These are phyloP conservation scores for Kazachstania taianensis DNA, from an alignment of 805 yeast genomes.

Conservation along the genomic window DNA sequence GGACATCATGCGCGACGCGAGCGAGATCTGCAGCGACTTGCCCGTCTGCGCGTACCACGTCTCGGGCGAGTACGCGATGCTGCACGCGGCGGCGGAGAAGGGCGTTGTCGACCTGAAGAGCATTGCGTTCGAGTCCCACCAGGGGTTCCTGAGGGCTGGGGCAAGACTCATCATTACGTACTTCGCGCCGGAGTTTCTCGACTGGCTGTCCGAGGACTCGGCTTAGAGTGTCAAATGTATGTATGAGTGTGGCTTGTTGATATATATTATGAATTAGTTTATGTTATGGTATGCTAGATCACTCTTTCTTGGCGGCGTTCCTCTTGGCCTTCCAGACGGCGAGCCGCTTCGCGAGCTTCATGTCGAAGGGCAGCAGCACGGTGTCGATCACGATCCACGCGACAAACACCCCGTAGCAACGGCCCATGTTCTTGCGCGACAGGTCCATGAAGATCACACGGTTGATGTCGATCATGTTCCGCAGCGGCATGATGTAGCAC, in stretches of 20 bases:
- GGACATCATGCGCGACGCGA: constrained; percentile 83
- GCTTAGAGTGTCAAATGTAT: neutral
- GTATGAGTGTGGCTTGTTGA: neutral
- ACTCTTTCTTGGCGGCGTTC: neutral
- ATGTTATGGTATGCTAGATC: neutral
- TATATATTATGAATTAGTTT: neutral
- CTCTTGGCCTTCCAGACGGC: constrained; percentile 12
- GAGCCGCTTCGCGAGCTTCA: constrained; percentile 36
- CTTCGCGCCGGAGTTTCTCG: constrained; percentile 91
- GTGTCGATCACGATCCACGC: constrained; percentile 52
- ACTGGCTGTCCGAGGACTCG: constrained; percentile 57
- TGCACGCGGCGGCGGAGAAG: constrained; percentile 96
- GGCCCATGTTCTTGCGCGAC: constrained; percentile 44
- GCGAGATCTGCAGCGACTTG: constrained; percentile 67
- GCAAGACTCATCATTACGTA: constrained; percentile 86
- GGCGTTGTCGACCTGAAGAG: constrained; percentile 79
- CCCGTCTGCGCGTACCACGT: constrained; percentile 96
- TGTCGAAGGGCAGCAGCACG: constrained; percentile 34
- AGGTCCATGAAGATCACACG: constrained; percentile 50
- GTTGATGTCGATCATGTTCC: constrained; percentile 51
- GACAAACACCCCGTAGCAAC: constrained; percentile 47
- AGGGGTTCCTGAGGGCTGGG: constrained; percentile 91
- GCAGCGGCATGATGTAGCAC: constrained; percentile 62
- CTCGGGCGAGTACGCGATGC: constrained; percentile 94
- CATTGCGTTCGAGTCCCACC: constrained; percentile 73